phyloP scores from a whole-genome alignment of 345 rosid species.

The Citrus maxima region DNA sequence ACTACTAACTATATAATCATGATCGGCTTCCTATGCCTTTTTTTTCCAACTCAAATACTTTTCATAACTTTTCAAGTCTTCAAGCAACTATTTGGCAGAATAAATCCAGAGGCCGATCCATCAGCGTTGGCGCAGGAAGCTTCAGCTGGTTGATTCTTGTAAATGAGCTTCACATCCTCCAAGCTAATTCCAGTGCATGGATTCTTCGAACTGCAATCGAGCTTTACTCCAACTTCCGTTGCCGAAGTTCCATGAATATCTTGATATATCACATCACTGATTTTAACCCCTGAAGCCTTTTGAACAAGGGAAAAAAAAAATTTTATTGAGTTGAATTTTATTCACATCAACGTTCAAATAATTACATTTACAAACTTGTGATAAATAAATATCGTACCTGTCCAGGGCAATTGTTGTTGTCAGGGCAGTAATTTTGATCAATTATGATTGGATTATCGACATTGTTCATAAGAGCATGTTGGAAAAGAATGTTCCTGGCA shows the following conservation, averaged over 20 bases:
- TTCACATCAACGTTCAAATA: background rate
- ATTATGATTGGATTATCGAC: conserved; percentile 47
- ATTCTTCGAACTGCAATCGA: conserved; percentile 52
- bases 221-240: conserved; percentile 46
- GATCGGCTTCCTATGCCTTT: no score
- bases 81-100: no score
- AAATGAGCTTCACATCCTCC: conserved; percentile 49
- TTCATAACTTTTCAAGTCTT: no score
- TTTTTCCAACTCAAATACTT: no score
- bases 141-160: conserved; percentile 8
- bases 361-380: background rate
- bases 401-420: conserved; percentile 38
- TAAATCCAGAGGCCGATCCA: no score
- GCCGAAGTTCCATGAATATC: conserved; percentile 64
- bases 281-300: conserved; percentile 62
- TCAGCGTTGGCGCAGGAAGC: no score
- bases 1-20: no score
- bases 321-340: background rate
- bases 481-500: conserved; percentile 9
- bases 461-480: conserved; percentile 13
- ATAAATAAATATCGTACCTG: conserved; percentile 24
- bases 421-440: conserved; percentile 67
- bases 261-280: conserved; percentile 56
- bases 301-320: background rate
- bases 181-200: conserved; percentile 58